Conservation (phyloP, 2,329 filamentous ascomycete species). For the Microcyclosporella mali region DNA sequence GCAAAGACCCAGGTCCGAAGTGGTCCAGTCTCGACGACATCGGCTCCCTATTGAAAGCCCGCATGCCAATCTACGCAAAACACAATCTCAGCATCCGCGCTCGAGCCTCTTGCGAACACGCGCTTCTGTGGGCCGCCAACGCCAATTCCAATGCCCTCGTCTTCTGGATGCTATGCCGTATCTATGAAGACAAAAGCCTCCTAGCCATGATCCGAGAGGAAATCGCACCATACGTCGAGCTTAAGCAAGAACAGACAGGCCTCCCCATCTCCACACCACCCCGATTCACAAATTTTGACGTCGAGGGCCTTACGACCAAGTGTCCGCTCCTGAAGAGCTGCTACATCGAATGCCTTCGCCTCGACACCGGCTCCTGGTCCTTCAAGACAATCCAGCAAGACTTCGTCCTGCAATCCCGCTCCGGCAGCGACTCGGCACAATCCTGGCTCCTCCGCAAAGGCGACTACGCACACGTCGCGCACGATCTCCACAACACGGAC, state of each 20-base stretch:
- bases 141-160: constrained; percentile 47
- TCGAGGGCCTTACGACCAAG: constrained; percentile 28
- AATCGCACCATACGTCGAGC: constrained; percentile 28
- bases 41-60: constrained; percentile 28
- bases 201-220: constrained; percentile 32
- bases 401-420: constrained; percentile 30
- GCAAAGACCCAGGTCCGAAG: constrained; percentile 28
- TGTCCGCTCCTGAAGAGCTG: constrained; percentile 35
- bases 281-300: constrained; percentile 27
- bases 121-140: constrained; percentile 51
- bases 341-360: constrained; percentile 33
- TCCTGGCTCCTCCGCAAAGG: constrained; percentile 31
- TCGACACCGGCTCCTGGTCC: constrained; percentile 33
- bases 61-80: constrained; percentile 29
- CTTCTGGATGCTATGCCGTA: constrained; percentile 35
- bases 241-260: constrained; percentile 26
- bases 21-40: constrained; percentile 34
- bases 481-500: constrained; percentile 34
- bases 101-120: constrained; percentile 38
- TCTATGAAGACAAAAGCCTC: constrained; percentile 30
- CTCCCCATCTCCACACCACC: constrained; percentile 31
- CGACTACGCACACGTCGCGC: constrained; percentile 33
- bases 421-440: constrained; percentile 32
- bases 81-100: constrained; percentile 27
- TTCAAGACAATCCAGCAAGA: constrained; percentile 32